Evolutionary conservation across 2,329 filamentous ascomycete species (phyloP), one percentile per base, ranked within the genome.

Genomic region (Talaromyces piceae): DNA sequence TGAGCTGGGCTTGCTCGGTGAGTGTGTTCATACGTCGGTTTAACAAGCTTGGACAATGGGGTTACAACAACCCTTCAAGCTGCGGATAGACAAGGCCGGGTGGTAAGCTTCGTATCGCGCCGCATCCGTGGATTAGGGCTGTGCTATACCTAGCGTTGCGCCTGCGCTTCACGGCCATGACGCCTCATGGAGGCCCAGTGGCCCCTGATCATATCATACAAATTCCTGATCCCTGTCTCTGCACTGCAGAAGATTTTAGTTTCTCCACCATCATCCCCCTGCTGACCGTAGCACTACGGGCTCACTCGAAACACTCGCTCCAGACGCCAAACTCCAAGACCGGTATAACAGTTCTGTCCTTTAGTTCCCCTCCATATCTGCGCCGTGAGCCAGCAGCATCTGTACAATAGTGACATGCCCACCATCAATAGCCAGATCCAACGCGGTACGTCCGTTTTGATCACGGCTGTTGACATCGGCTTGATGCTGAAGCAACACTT

Each of bases 381-480:
- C 54, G 28, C 54, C 55, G 44, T 56, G 18, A 2, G 27, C 47
- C 31, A 57, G 44, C 41, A 57, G 23, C 23, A 54, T 26, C 33
- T 54, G 23, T 20, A 54, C 23, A 39, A 50, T 43, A 22, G 46
- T 26, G 18, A 31, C 30, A 41, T 41, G 12, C 4, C 13, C 13
- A 46, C 5, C 20, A 26, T 22, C 25, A 16, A 46, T 28, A n/a
- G 28, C 28, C 9, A 30, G 28, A 30, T 30, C 28, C 28, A 30
- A 30, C 28, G 28, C 28, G 28, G 28, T 30, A 9, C 28, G 28
- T 30, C 28, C 28, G 28, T 30, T 30, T 30, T 30, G 11, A 30
- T 30, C 28, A 30, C 28, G 28, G 28, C 28, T 30, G 28, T 30
- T 7, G 28, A 30, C 28, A 12, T 30, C 28, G n/a, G 28, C 28